Evolutionary conservation across 2,329 filamentous ascomycete genomes (phyloP), one percentile per base, ranked within the genome.

Genomic region (Thermoascus crustaceus): DNA sequence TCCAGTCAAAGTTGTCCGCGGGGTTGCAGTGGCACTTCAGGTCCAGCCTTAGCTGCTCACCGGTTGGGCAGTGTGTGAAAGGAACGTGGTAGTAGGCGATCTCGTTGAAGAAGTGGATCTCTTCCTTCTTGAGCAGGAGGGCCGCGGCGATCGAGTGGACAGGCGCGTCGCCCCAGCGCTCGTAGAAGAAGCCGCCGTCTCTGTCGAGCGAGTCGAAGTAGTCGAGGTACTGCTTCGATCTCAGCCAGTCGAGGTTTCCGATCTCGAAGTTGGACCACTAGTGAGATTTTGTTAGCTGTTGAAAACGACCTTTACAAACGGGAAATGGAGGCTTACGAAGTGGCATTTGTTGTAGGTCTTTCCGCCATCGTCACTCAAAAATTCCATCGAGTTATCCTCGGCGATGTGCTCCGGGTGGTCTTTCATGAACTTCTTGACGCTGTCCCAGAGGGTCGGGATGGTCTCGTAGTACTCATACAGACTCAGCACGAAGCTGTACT

Each of bases 211-310:
- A 75, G 33, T 88, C 77, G 55, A 98, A 98, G 68, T 79, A 98
- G 64, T 96, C 89, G 29, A 81, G 67, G 66, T 98, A 98, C 14
- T 84, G 75, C 58, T 88, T 71, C 46, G 85, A 91, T 46, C 91
- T 82, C 36, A 98, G 76, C 87, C 91, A 98, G 54, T 93, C 76
- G 24, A 98, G 73, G 64, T 82, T 93, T 46, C 89, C 91, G 49
- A 98, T 82, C 63, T 98, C 91, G 50, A 98, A 98, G 71, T 98
- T 98, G 55, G 89, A 96, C 91, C 91, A 98, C 84, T 89, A 13
- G 40, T 11, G 32, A 30, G 21, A 22, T 23, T 5, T 20, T n/a
- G 10, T 44, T 23, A 43, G 47, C 43, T 13, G 23, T 49, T 50
- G 44, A 17, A 17, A 11, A 17, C 4, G 32, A 11, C 19, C 5